phyloP scores from a whole-genome alignment of 2,329 filamentous ascomycete species.

The Ceratocystis colombiana region DNA sequence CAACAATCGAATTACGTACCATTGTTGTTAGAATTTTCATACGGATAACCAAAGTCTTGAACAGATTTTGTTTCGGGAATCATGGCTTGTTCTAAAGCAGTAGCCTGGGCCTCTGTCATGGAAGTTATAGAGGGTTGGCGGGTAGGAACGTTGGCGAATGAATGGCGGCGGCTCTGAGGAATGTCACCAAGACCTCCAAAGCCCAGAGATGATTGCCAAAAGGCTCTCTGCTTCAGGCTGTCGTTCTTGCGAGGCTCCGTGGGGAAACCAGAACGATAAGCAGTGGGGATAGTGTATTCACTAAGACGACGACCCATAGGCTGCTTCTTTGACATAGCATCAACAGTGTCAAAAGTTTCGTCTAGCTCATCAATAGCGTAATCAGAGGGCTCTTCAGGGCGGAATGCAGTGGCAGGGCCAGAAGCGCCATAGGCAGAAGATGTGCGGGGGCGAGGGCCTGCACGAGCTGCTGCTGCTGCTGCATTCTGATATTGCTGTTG shows the following conservation, averaged over 20 bases:
- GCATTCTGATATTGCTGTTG: slow-evolving; percentile 44
- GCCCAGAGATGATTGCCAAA: slow-evolving; percentile 62
- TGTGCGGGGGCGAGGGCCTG: slow-evolving; percentile 32
- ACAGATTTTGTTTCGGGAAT: slow-evolving; percentile 18
- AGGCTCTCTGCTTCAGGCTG: slow-evolving; percentile 51
- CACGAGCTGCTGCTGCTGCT: slow-evolving; percentile 16
- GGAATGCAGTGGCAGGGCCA: slow-evolving; percentile 39
- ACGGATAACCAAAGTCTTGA: slow-evolving; percentile 20
- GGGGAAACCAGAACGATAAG: slow-evolving; percentile 42
- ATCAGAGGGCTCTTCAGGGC: slow-evolving; percentile 50
- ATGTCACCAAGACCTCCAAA: slow-evolving; percentile 53
- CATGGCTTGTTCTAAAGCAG: slow-evolving; percentile 15
- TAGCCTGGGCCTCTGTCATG: slow-evolving; percentile 30
- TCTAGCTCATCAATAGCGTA: slow-evolving; percentile 65
- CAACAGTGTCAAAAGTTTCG: slow-evolving; percentile 45
- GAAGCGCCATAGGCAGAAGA: slow-evolving; percentile 43
- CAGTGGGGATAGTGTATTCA: slow-evolving; percentile 40
- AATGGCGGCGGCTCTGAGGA: slow-evolving; percentile 68
- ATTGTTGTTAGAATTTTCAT: slow-evolving; percentile 19
- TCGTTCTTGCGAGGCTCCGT: slow-evolving; percentile 53
- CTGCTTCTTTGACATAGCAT: slow-evolving; percentile 40
- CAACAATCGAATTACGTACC: slow-evolving; percentile 4
- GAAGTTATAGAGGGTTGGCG: slow-evolving; percentile 55
- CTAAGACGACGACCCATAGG: slow-evolving; percentile 46
- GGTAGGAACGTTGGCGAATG: slow-evolving; percentile 60